Conservation (phyloP, 345 rosid genomes). For the Ailanthus altissimus region DNA sequence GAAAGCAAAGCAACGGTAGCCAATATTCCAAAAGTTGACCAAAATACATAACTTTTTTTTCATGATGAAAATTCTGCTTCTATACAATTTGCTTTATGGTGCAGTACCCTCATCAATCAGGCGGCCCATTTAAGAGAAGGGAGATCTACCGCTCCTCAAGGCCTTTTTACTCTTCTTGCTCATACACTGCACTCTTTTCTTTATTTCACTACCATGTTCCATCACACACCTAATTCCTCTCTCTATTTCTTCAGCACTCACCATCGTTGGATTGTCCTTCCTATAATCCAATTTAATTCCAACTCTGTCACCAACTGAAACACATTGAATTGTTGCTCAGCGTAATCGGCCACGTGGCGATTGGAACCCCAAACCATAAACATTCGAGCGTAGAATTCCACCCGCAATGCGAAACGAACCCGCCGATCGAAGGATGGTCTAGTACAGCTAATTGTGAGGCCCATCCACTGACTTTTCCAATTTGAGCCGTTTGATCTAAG, state of each 20-base stretch:
- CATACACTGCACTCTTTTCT: conserved; percentile 36
- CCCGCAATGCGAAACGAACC: conserved; percentile 69
- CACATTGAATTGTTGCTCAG: conserved; percentile 55
- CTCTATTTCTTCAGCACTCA: conserved; percentile 38
- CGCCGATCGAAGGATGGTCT: conserved; percentile 42
- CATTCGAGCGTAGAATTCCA: conserved; percentile 61
- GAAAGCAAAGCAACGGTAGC: no score
- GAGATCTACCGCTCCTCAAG: conserved; percentile 39
- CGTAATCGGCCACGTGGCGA: conserved; percentile 58
- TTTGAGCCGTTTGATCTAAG: conserved; percentile 33
- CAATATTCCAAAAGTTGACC: no score
- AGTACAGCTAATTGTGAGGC: conserved; percentile 51
- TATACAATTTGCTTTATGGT: no score
- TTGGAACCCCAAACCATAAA: conserved; percentile 50
- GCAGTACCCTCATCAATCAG: no score
- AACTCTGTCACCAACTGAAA: conserved; percentile 44
- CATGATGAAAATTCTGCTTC: no score
- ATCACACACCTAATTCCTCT: conserved; percentile 35
- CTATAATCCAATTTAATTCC: conserved; percentile 47
- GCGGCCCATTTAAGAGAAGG: no score
- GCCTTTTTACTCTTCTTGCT: conserved; percentile 33
- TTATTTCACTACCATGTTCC: conserved; percentile 31
- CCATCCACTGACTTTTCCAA: conserved; percentile 48
- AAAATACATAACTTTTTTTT: no score
- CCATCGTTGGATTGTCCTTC: conserved; percentile 9